phyloP scores from a whole-genome alignment of 2,329 filamentous ascomycete species.

The Metarhizium album region DNA sequence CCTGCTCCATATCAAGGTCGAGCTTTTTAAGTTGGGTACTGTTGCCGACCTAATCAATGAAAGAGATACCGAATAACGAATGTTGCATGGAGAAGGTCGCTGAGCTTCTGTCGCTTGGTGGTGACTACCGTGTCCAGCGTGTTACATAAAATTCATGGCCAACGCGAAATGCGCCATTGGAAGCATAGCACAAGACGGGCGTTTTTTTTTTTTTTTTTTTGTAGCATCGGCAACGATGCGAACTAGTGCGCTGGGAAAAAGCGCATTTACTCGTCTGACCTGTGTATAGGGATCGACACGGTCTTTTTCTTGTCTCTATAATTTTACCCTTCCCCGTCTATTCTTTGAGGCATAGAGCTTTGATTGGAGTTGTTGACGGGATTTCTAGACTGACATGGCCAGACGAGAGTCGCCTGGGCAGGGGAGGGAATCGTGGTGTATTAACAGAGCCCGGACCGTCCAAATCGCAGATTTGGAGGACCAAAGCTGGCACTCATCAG shows the following conservation, averaged over 20 bases:
- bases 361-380: not conserved
- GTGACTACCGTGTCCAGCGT: not conserved
- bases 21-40: slow-evolving; percentile 18
- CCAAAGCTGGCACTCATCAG: not conserved
- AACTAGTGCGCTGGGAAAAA: not conserved
- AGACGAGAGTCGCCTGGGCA: too few species aligned
- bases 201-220: slow-evolving; percentile 1
- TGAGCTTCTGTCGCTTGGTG: not conserved
- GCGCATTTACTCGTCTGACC: not conserved
- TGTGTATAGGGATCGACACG: not conserved
- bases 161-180: not conserved
- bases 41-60: not conserved
- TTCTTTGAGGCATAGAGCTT: not conserved
- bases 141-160: not conserved
- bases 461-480: not conserved
- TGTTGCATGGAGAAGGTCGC: not conserved
- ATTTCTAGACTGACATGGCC: not conserved
- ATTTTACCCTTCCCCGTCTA: not conserved
- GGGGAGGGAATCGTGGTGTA: not conserved
- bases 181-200: slow-evolving; percentile 3
- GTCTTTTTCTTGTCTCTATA: not conserved
- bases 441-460: not conserved
- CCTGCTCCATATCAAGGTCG: slow-evolving; percentile 26
- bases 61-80: not conserved
- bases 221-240: not conserved